A percentile compares a stretch with the other conserved stretches of the same genome.
Conservation (phyloP, 805 yeast genomes). For the Kazachstania martiniae region DNA sequence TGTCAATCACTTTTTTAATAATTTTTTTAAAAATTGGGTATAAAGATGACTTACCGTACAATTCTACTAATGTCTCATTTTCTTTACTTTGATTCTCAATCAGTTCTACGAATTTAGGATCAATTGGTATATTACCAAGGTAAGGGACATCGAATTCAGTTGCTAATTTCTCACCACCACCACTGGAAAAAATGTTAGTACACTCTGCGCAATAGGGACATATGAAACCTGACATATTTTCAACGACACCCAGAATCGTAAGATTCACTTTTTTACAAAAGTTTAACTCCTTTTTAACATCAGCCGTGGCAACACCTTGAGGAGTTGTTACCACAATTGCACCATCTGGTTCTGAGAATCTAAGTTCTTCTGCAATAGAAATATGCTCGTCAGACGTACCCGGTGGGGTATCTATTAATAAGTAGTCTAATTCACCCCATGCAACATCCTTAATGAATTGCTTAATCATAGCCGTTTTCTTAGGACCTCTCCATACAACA, state of each 20-base stretch:
- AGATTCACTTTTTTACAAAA: constrained; percentile 83
- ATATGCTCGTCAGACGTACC: constrained; percentile 98
- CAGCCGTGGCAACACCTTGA: constrained; percentile 85
- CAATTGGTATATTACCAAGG: constrained; percentile 86
- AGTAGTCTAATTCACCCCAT: constrained; percentile 73
- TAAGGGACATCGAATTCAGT: constrained; percentile 49
- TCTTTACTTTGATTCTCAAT: constrained; percentile 47
- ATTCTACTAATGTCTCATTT: constrained; percentile 25
- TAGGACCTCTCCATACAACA: constrained; percentile 98
- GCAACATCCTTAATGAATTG: constrained; percentile 85
- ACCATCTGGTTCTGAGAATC: constrained; percentile 68
- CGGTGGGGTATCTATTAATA: constrained; percentile 94
- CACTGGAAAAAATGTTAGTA: constrained; percentile 83
- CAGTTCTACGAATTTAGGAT: constrained; percentile 80
- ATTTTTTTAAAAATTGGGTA: constrained; percentile 36
- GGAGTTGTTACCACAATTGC: constrained; percentile 96
- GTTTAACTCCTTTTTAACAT: constrained; percentile 87
- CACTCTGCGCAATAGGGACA: constrained; percentile 92
- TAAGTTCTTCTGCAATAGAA: constrained; percentile 85
- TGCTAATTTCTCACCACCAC: constrained; percentile 81
- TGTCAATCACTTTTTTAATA: constrained; percentile 29
- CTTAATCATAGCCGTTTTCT: constrained; percentile 93
- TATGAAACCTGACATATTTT: constrained; percentile 93
- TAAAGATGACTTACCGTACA: constrained; percentile 27
- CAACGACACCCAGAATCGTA: constrained; percentile 74